A percentile compares a stretch with the other conserved stretches of the same genome.
These are phyloP conservation scores for Ophiosphaerella korrae DNA, from an alignment of 2,329 filamentous ascomycete species.

Conservation along the genomic window DNA sequence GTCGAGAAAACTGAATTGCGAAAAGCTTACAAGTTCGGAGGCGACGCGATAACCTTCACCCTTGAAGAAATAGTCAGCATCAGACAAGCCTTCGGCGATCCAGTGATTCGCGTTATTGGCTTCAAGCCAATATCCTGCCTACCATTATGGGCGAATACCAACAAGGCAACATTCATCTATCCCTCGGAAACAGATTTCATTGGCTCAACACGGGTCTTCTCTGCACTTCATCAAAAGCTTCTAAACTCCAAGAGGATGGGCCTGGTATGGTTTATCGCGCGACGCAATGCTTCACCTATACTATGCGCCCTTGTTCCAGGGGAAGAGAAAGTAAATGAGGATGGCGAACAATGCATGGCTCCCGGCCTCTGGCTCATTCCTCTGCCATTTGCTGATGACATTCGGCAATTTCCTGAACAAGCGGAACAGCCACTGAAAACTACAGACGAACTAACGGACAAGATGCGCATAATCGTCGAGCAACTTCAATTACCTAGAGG, in stretches of 20 bases:
- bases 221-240: constrained; percentile 87
- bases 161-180: constrained; percentile 90
- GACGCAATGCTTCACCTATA: constrained; percentile 77
- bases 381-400: constrained; percentile 86
- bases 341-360: constrained; percentile 72
- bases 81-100: constrained; percentile 75
- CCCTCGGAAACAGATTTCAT: constrained; percentile 89
- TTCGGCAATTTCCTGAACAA: constrained; percentile 74
- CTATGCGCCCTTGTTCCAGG: constrained; percentile 84
- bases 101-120: constrained; percentile 85
- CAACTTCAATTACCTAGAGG: constrained; percentile 88
- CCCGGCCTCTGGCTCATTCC: constrained; percentile 88
- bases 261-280: constrained; percentile 86
- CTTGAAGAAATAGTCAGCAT: constrained; percentile 81
- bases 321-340: constrained; percentile 64
- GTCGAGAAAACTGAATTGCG: constrained; percentile 82
- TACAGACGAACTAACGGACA: constrained; percentile 74
- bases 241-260: constrained; percentile 79
- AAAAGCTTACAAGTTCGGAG: constrained; percentile 95
- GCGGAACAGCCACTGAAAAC: constrained; percentile 50
- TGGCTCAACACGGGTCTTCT: constrained; percentile 90
- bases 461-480: constrained; percentile 81
- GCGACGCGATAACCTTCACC: constrained; percentile 84
- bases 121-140: constrained; percentile 83
- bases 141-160: constrained; percentile 82